These are phyloP conservation scores for Teratosphaeria viscida DNA, from an alignment of 2,329 filamentous ascomycete species.

Conservation along the genomic window DNA sequence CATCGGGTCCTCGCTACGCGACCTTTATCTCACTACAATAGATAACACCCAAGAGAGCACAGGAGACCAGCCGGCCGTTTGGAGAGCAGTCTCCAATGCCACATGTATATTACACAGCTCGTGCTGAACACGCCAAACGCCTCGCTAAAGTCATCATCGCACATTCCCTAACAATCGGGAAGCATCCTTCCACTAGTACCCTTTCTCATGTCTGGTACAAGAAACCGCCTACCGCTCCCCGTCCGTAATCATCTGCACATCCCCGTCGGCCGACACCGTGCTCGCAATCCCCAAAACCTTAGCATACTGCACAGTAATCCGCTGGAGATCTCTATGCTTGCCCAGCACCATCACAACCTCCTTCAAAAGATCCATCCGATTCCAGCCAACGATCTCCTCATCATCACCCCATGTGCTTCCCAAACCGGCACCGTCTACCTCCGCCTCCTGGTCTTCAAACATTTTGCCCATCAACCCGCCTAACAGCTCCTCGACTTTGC, in stretches of 20 bases:
- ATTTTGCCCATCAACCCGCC: slow-evolving; percentile 68
- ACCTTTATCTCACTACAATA: background rate
- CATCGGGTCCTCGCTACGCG: no score
- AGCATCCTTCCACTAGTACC: background rate
- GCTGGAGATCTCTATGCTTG: slow-evolving; percentile 94
- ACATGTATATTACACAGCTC: background rate
- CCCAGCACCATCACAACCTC: slow-evolving; percentile 88
- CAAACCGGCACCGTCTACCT: slow-evolving; percentile 30
- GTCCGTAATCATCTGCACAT: background rate
- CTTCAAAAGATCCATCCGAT: slow-evolving; percentile 74
- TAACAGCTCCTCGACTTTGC: slow-evolving; percentile 87
- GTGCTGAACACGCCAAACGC: background rate
- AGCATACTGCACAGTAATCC: slow-evolving; percentile 90
- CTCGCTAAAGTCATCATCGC: background rate
- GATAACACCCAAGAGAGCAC: background rate
- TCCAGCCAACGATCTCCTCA: slow-evolving; percentile 80
- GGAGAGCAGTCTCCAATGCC: background rate
- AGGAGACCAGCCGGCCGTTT: background rate
- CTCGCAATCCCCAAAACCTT: slow-evolving; percentile 38
- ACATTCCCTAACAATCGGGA: background rate
- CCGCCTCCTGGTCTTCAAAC: slow-evolving; percentile 47
- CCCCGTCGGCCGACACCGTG: background rate
- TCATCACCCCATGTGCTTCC: slow-evolving; percentile 55
- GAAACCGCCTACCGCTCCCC: background rate
- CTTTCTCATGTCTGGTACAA: background rate